Conservation (phyloP, 306 rosid genomes). For the Prinsepia uniflora region DNA sequence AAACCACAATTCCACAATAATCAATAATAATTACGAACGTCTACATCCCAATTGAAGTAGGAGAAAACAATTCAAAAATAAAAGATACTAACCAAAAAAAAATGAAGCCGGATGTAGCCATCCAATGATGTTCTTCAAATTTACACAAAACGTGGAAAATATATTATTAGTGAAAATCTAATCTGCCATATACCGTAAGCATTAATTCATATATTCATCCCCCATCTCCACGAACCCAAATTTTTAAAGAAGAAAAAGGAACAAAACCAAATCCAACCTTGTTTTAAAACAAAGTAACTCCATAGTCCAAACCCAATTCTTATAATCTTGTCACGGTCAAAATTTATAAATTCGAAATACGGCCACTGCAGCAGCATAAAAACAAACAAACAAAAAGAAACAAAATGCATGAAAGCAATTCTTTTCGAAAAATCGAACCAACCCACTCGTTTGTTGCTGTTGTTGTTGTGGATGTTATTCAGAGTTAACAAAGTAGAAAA, state of each 20-base stretch:
- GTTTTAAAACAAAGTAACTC: background rate
- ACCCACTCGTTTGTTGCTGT: background rate
- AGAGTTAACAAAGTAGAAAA: background rate
- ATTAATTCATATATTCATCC: background rate
- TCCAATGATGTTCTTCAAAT: slow-evolving; percentile 10
- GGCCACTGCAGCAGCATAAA: background rate
- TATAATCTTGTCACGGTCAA: background rate
- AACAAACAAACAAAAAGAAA: background rate
- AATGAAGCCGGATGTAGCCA: background rate
- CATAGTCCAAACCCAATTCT: background rate
- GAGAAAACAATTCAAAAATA: background rate
- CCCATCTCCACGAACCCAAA: background rate
- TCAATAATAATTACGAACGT: background rate
- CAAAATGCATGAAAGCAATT: slow-evolving; percentile 12
- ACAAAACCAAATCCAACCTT: background rate
- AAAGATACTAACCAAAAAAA: background rate
- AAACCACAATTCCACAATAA: background rate
- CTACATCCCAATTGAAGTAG: background rate
- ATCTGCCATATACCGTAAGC: background rate
- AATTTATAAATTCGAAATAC: background rate
- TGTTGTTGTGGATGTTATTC: background rate
- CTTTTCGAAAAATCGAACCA: background rate
- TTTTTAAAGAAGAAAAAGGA: background rate
- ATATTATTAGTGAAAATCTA: slow-evolving; percentile 8
- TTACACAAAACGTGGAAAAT: slow-evolving; percentile 7